A percentile compares a stretch with the other conserved stretches of the same genome.
These are phyloP conservation scores for Fusarium palustre DNA, from an alignment of 2,329 filamentous ascomycete genomes.

Conservation along the genomic window DNA sequence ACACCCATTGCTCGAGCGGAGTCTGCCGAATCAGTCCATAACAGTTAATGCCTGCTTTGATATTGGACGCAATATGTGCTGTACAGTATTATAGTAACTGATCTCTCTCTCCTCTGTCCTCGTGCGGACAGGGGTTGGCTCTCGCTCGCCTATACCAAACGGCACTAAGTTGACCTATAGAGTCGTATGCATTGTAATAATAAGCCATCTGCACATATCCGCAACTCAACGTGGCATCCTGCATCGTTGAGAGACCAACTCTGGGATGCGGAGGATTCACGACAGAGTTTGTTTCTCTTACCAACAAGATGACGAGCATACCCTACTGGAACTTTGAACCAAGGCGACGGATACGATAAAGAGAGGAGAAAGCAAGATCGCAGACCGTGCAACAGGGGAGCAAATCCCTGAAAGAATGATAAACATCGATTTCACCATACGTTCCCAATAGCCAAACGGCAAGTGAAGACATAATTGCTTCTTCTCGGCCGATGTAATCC, in stretches of 20 bases:
- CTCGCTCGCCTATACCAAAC: not conserved
- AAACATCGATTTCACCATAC: not conserved
- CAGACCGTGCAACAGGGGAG: not conserved
- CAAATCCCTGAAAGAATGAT: not conserved
- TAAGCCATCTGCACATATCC: constrained; percentile 23
- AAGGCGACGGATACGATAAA: not conserved
- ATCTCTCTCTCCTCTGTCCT: not conserved
- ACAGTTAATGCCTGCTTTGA: not conserved
- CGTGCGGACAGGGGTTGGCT: not conserved
- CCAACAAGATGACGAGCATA: not conserved
- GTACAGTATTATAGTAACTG: not conserved
- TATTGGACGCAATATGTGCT: not conserved
- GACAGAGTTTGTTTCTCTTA: not conserved
- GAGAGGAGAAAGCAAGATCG: constrained; percentile 7
- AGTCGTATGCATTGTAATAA: not conserved
- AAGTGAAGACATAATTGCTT: constrained; percentile 11
- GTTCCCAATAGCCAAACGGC: not conserved
- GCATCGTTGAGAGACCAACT: not conserved
- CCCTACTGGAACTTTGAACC: not conserved
- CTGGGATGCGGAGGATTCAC: not conserved
- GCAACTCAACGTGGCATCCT: constrained; percentile 6
- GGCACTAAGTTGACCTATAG: not conserved
- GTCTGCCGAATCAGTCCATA: constrained; percentile 13
- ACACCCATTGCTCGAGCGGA: not conserved
- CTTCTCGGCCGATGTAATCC: not conserved